Percentiles rank a stretch among this genome's conserved stretches.
Evolutionary conservation across 352 stramenopile species (phyloP).

Genomic region (Phytophthora pisi): DNA sequence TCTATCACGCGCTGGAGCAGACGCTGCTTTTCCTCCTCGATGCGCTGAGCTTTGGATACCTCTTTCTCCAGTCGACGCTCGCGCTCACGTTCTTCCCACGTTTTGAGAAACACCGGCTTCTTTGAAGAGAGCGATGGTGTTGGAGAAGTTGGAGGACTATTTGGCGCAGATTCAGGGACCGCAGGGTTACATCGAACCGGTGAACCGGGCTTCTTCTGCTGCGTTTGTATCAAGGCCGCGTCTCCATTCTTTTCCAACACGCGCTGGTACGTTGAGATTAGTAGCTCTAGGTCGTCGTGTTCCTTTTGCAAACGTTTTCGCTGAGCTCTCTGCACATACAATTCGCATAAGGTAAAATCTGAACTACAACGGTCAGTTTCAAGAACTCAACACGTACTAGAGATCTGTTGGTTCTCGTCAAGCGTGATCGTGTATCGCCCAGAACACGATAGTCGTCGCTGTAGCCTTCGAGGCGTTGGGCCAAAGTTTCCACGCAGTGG

Average conservation of each 20-base stretch:
- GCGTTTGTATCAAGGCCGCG: not conserved
- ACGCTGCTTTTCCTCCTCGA: conserved; percentile 67
- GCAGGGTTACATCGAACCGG: not conserved
- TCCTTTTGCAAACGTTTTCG: conserved; percentile 57
- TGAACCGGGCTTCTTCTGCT: conserved; percentile 10
- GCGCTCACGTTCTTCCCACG: conserved; percentile 75
- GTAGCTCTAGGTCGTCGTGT: conserved; percentile 51
- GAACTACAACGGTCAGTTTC: not conserved
- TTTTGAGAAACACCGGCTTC: conserved; percentile 68
- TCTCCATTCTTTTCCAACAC: conserved; percentile 42
- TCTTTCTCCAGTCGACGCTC: conserved; percentile 67
- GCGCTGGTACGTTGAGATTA: conserved; percentile 60
- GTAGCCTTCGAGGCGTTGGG: conserved; percentile 47
- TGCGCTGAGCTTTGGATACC: conserved; percentile 54
- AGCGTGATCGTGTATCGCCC: conserved; percentile 10
- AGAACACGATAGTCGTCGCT: conserved; percentile 36
- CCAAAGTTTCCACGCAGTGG: conserved; percentile 57
- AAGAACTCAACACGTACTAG: conserved; percentile 25
- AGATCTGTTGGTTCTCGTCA: conserved; percentile 34
- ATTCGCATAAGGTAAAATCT: not conserved
- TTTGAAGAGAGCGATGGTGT: conserved; percentile 38
- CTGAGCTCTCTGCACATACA: conserved; percentile 37
- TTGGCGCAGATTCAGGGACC: not conserved
- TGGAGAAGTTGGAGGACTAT: conserved; percentile 18
- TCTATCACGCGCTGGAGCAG: conserved; percentile 47